A percentile compares a stretch with the other conserved stretches of the same genome.
These are phyloP conservation scores for Neurospora sp. DNA, from an alignment of 495 filamentous ascomycete genomes.

Conservation along the genomic window DNA sequence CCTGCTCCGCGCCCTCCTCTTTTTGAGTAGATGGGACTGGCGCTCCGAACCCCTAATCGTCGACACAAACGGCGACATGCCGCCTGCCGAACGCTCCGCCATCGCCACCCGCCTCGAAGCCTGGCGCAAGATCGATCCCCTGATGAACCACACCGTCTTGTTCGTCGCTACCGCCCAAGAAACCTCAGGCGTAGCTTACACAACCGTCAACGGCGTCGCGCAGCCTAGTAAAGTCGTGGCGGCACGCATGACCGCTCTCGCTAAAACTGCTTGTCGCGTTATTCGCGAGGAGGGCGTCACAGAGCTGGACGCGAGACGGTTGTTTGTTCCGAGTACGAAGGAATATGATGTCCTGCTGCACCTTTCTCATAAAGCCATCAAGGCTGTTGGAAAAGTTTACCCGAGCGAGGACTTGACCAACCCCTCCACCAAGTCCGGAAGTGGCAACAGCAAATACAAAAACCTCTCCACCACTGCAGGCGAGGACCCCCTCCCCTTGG, in stretches of 20 bases:
- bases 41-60: slow-evolving; percentile 68
- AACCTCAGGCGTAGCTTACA: slow-evolving; percentile 68
- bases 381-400: slow-evolving; percentile 7
- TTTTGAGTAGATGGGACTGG: slow-evolving; percentile 87
- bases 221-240: slow-evolving; percentile 72
- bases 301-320: slow-evolving; percentile 43
- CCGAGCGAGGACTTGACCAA: slow-evolving; percentile 10
- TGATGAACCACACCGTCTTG: slow-evolving; percentile 71
- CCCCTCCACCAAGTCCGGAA: not conserved
- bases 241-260: slow-evolving; percentile 68
- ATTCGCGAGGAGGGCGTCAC: slow-evolving; percentile 43
- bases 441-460: slow-evolving; percentile 48
- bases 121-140: slow-evolving; percentile 77
- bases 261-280: slow-evolving; percentile 55
- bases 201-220: slow-evolving; percentile 39
- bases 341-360: slow-evolving; percentile 84
- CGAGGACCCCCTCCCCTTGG: slow-evolving; percentile 29
- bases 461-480: slow-evolving; percentile 43
- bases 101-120: slow-evolving; percentile 66
- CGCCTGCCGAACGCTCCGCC: slow-evolving; percentile 41
- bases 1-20: slow-evolving; percentile 67
- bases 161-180: slow-evolving; percentile 77
- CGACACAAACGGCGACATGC: slow-evolving; percentile 51
- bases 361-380: slow-evolving; percentile 41
- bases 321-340: slow-evolving; percentile 58